Percentiles rank a stretch among this genome's conserved stretches.
These are phyloP conservation scores for Tolypocladium endophyticum DNA, from an alignment of 2,329 filamentous ascomycete genomes.

Conservation along the genomic window DNA sequence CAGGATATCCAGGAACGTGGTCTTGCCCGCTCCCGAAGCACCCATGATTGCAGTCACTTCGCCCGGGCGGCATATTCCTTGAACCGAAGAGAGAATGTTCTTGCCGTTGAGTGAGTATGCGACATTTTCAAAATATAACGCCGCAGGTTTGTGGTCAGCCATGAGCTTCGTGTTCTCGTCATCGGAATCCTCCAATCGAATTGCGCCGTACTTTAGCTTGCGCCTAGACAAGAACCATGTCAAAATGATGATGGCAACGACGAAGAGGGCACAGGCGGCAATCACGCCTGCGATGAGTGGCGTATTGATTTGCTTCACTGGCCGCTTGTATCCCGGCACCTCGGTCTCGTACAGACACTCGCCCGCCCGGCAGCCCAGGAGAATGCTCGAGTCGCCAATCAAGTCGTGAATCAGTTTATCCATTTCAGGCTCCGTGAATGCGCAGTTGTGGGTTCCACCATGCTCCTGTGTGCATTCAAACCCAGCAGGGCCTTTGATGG, in stretches of 20 bases:
- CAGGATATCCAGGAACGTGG: conserved; percentile 90
- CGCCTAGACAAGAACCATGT: conserved; percentile 85
- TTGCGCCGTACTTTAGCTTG: conserved; percentile 56
- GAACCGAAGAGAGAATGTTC: conserved; percentile 68
- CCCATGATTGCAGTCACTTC: conserved; percentile 97
- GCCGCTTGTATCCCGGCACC: conserved; percentile 79
- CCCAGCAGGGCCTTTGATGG: conserved; percentile 77
- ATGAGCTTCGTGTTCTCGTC: conserved; percentile 82
- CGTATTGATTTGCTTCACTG: conserved; percentile 92
- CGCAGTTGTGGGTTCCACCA: conserved; percentile 55
- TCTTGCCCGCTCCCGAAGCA: conserved; percentile 93
- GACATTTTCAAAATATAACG: conserved; percentile 80
- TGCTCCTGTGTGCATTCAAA: conserved; percentile 65
- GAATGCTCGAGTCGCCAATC: conserved; percentile 87
- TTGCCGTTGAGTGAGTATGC: conserved; percentile 81
- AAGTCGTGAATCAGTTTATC: conserved; percentile 78
- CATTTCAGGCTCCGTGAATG: conserved; percentile 87
- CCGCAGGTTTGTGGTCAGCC: conserved; percentile 82
- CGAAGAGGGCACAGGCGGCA: conserved; percentile 71
- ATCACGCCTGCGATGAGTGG: conserved; percentile 92
- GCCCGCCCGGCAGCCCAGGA: conserved; percentile 69
- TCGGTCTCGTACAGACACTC: conserved; percentile 92
- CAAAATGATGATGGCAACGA: conserved; percentile 73
- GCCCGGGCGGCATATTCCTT: conserved; percentile 85
- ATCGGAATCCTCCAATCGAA: conserved; percentile 80